phyloP scores from a whole-genome alignment of 805 yeast genomes.

The Yarrowia sp. region DNA sequence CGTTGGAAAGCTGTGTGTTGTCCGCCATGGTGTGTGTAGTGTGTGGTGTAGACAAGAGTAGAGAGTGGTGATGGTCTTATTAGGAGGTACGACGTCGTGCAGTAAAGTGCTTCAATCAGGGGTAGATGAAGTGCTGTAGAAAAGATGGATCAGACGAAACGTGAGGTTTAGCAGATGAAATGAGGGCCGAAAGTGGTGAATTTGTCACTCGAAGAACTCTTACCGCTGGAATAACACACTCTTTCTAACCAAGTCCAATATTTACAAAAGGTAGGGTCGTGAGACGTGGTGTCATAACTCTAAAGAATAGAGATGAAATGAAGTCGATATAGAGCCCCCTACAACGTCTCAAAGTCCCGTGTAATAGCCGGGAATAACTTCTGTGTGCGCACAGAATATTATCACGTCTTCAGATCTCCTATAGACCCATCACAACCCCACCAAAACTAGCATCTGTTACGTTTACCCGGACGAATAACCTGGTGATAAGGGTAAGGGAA shows the following conservation, averaged over 20 bases:
- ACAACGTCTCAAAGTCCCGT: neutral
- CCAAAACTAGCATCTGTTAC: neutral
- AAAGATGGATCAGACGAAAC: no score
- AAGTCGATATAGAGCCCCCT: no score
- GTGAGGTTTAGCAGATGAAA: no score
- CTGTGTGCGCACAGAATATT: no score
- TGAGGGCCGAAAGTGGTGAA: no score
- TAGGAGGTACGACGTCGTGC: no score
- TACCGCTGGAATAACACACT: no score
- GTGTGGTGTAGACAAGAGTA: no score
- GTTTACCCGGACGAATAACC: constrained; percentile 28
- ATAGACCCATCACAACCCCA: neutral
- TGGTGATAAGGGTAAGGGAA: constrained; percentile 35
- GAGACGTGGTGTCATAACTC: constrained; percentile 24
- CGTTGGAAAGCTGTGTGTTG: constrained; percentile 44
- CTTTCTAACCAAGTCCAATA: no score
- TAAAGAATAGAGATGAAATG: neutral
- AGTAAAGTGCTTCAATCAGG: no score
- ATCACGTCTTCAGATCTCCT: no score
- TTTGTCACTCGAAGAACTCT: no score
- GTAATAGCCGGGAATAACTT: neutral
- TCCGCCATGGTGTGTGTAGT: constrained; percentile 52
- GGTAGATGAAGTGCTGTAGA: neutral
- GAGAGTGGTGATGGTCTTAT: neutral
- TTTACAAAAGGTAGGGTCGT: neutral